Evolutionary conservation across 495 filamentous ascomycete species (phyloP).

Genomic region (Neurospora discreta): DNA sequence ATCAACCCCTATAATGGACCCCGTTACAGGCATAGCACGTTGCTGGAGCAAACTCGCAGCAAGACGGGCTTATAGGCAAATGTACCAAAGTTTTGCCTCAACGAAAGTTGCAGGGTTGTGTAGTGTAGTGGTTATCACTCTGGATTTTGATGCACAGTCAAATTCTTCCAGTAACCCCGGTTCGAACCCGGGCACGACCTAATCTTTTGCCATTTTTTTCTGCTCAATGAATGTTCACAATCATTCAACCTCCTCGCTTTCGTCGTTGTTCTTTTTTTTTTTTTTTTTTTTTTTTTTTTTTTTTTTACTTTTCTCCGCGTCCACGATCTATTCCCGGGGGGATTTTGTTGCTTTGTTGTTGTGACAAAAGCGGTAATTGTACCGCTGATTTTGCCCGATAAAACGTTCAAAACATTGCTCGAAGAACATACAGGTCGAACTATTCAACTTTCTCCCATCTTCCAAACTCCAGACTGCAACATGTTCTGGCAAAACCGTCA

Average conservation of each 20-base stretch:
- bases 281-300: not conserved
- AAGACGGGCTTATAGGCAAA: not conserved
- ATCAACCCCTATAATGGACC: too few species aligned
- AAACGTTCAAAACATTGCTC: too few species aligned
- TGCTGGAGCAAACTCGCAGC: too few species aligned
- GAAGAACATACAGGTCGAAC: not conserved
- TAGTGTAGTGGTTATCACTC: not conserved
- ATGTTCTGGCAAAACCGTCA: not conserved
- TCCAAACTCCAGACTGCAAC: not conserved
- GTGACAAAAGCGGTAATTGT: too few species aligned
- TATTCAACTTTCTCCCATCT: not conserved
- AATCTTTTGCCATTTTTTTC: not conserved
- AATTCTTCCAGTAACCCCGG: not conserved
- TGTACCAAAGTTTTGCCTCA: not conserved
- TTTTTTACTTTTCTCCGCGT: not conserved
- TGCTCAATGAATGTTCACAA: not conserved
- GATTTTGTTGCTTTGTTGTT: too few species aligned
- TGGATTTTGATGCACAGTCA: not conserved
- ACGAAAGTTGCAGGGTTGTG: not conserved
- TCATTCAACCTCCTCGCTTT: too few species aligned
- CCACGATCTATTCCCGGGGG: too few species aligned
- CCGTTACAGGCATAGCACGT: too few species aligned
- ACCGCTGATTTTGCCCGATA: too few species aligned
- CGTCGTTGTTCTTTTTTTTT: not conserved
- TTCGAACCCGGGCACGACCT: not conserved